Base-by-base conservation (phyloP, 139 green algal genomes). In the Closterium sp. region DNA sequence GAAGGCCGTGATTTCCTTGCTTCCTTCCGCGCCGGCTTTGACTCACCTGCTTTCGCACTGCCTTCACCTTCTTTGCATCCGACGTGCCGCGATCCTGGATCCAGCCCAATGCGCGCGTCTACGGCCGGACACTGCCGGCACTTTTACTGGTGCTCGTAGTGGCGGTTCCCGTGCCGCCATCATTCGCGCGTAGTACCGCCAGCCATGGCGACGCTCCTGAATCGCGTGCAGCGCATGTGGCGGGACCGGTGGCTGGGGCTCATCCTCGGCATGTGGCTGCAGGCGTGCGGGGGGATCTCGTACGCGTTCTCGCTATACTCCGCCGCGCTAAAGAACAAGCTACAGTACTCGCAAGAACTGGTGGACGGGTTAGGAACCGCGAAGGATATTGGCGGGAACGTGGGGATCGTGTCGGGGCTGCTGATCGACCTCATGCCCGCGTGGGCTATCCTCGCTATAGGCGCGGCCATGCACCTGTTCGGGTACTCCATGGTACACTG, bases 281-380 rank as follows among this genome's bases (percentile, higher is more conserved):
- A 88, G 85, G 85, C 31, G 33, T 92, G 89, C 30, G 89, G 89
- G 21, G 89, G 89, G 28, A 92, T 92, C 23, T 90, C 91, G 23
- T 94, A 94, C 89, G 84, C 89, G 23, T 94, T 94, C 81, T 90
- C 91, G n/a, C 19, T 94, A 33, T 94, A 94, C 33, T 93, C 89
- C 30, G 89, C 84, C 28, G 84, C 91, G 19, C 55, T 94, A 32
- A 94, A 94, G 90, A 6, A 32, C n/a, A 28, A 21, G 21, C 88
- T 94, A 43, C 23, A 89, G 21, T 88, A 89, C 76, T 91, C 35
- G 23, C 91, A 94, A 31, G 32, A 84, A 16, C n/a, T 89, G 4
- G n/a, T 93, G 88, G 84, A 94, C 36, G 88, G 31, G 7, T 76
- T 94, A 28, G 91, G 88, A 28, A 94, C 87, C 8, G 89, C 91